A percentile compares a stretch with the other conserved stretches of the same genome.
Evolutionary conservation across 164 flowering plant genomes (phyloP).

Genomic region (Vitis riparia): DNA sequence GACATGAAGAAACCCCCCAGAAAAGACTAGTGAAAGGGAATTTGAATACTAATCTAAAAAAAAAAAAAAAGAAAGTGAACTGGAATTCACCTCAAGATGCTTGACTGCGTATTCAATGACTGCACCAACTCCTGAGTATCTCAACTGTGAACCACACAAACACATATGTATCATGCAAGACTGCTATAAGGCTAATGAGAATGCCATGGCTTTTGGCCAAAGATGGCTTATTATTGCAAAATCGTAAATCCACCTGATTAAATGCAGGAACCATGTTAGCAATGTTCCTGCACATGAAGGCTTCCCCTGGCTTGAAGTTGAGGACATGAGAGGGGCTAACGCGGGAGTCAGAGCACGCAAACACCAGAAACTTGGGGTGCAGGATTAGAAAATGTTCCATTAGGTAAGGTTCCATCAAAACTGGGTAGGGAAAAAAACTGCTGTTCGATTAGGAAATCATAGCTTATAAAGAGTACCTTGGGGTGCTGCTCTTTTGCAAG

Average conservation of each 20-base stretch:
- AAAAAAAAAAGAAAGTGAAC: too few relatives aligned
- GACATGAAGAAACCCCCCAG: too few relatives aligned
- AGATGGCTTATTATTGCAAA: neutral
- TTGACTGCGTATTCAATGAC: conserved; percentile 68
- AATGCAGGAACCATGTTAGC: conserved; percentile 58
- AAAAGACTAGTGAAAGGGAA: too few relatives aligned
- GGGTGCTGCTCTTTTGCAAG: conserved; percentile 20
- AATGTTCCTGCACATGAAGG: conserved; percentile 51
- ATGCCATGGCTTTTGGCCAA: too few relatives aligned
- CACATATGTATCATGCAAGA: neutral
- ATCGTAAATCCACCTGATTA: conserved; percentile 28
- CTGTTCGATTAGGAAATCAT: neutral
- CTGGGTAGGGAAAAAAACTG: neutral
- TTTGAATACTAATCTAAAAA: too few relatives aligned
- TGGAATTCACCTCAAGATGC: conserved; percentile 44
- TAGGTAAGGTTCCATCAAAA: too few relatives aligned
- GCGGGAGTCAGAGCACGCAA: conserved; percentile 60
- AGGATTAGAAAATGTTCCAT: neutral
- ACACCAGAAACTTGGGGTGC: conserved; percentile 60
- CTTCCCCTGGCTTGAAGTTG: conserved; percentile 57
- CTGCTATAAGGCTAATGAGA: too few relatives aligned
- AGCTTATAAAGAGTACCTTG: conserved; percentile 15
- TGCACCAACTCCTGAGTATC: conserved; percentile 61
- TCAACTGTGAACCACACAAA: conserved; percentile 29
- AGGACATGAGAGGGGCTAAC: conserved; percentile 53